A percentile compares a stretch with the other conserved stretches of the same genome.
Conservation (phyloP, 2,329 filamentous ascomycete genomes). For the Tolypocladium ophioglossoides region DNA sequence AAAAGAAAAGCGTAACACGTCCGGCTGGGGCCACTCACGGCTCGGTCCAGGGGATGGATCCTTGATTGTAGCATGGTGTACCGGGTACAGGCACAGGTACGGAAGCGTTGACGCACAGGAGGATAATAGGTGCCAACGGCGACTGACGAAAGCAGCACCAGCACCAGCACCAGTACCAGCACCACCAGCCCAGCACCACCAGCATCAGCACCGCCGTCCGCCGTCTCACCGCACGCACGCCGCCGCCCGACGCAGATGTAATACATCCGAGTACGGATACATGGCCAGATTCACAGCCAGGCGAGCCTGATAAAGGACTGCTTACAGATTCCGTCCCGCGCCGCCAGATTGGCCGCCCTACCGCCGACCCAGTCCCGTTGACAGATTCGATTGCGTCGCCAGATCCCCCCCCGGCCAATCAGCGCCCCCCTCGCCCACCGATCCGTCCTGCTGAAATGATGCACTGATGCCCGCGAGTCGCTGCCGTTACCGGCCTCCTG, state of each 20-base stretch:
- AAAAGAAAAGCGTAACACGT: background rate
- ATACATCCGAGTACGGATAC: too few relatives aligned
- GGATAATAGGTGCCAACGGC: too few relatives aligned
- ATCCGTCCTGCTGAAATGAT: too few relatives aligned
- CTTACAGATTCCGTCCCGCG: too few relatives aligned
- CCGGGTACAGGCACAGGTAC: background rate
- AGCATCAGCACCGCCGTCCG: too few relatives aligned
- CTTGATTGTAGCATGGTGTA: too few relatives aligned
- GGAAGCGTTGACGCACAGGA: background rate
- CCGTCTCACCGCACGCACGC: background rate
- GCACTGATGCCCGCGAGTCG: background rate
- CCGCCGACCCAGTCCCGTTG: background rate
- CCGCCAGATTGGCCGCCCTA: background rate
- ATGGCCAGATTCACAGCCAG: too few relatives aligned
- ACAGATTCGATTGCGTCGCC: conserved; percentile 5
- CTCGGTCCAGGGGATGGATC: background rate
- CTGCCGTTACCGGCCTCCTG: background rate
- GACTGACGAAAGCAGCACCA: background rate
- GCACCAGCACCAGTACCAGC: background rate
- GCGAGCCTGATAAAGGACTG: too few relatives aligned
- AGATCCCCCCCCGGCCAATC: background rate
- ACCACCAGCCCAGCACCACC: too few relatives aligned
- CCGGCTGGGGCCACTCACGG: background rate
- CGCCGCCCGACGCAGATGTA: background rate
- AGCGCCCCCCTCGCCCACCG: background rate